These are phyloP conservation scores for Ophiostoma fasciatum DNA, from an alignment of 2,329 filamentous ascomycete genomes.

Conservation along the genomic window DNA sequence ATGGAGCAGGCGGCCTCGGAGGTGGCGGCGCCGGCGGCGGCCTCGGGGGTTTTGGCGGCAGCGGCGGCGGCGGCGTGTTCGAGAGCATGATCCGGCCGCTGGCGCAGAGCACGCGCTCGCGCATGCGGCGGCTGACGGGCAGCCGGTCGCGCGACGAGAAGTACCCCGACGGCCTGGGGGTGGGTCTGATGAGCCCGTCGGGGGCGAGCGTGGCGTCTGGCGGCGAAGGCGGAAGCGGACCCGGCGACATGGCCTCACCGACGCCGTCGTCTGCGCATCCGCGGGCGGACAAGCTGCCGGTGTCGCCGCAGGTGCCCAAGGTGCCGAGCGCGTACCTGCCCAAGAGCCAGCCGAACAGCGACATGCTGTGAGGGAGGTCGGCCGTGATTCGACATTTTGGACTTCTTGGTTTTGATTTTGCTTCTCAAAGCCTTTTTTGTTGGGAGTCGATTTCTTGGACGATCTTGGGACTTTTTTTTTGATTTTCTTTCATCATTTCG, in stretches of 20 bases:
- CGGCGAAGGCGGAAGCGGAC: background rate
- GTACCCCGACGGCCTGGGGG: constrained; percentile 2
- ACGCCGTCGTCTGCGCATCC: background rate
- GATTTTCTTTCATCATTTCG: background rate
- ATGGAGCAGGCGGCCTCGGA: background rate
- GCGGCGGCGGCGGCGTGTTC: constrained; percentile 22
- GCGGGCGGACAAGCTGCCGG: constrained; percentile 11
- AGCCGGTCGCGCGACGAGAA: constrained; percentile 27
- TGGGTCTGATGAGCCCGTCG: background rate
- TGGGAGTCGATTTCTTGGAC: background rate
- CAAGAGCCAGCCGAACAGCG: constrained; percentile 10
- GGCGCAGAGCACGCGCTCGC: constrained; percentile 39
- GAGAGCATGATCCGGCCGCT: constrained; percentile 48
- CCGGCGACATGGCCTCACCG: constrained; percentile 1
- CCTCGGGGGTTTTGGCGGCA: background rate
- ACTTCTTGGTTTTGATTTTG: background rate
- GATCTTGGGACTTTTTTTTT: constrained; percentile 1
- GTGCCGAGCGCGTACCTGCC: constrained; percentile 15
- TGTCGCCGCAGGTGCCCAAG: constrained; percentile 15
- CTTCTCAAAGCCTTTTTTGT: background rate
- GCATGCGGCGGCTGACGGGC: constrained; percentile 48
- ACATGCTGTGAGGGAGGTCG: constrained; percentile 14
- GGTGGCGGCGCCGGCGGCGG: background rate
- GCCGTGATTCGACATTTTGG: no score
- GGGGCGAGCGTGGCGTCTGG: background rate